Conservation (phyloP, 148 eudicot genomes). For the Arctostaphylos glauca region DNA sequence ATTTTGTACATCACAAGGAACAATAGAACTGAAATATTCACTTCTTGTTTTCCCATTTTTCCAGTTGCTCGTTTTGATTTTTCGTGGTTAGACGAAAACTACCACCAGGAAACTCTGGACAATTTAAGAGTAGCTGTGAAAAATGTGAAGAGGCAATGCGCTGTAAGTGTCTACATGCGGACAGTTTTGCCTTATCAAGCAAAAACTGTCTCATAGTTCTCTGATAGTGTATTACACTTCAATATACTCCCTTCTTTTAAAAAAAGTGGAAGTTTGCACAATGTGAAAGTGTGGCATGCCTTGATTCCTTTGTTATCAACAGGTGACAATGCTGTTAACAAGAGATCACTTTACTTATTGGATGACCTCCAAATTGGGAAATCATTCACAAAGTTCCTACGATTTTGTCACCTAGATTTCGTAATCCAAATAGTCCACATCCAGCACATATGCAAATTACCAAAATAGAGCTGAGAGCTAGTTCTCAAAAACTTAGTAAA, state of each 20-base stretch:
- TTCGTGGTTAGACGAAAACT: conserved; percentile 51
- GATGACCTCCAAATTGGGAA: background rate
- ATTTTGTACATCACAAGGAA: background rate
- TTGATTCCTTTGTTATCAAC: background rate
- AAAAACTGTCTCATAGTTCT: background rate
- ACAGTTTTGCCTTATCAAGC: background rate
- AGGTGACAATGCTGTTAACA: background rate
- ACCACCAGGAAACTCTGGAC: conserved; percentile 59
- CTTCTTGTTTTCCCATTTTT: background rate
- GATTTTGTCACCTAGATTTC: background rate
- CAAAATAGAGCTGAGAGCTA: background rate
- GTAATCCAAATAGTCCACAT: background rate
- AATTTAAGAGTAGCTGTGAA: conserved; percentile 45
- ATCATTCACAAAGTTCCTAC: background rate
- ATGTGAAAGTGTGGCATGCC: background rate
- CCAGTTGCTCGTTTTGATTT: conserved; percentile 67
- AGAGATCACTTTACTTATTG: background rate
- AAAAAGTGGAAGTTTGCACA: background rate
- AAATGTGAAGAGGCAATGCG: conserved; percentile 47
- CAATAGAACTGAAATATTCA: background rate
- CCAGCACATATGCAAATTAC: background rate
- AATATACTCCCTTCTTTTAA: no score
- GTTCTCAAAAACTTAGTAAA: background rate
- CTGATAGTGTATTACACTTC: no score
- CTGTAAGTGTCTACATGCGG: conserved; percentile 37